Evolutionary conservation across 2,329 filamentous ascomycete genomes (phyloP), one percentile per base, ranked within the genome.

Genomic region (Ceratocystis alfenasii): DNA sequence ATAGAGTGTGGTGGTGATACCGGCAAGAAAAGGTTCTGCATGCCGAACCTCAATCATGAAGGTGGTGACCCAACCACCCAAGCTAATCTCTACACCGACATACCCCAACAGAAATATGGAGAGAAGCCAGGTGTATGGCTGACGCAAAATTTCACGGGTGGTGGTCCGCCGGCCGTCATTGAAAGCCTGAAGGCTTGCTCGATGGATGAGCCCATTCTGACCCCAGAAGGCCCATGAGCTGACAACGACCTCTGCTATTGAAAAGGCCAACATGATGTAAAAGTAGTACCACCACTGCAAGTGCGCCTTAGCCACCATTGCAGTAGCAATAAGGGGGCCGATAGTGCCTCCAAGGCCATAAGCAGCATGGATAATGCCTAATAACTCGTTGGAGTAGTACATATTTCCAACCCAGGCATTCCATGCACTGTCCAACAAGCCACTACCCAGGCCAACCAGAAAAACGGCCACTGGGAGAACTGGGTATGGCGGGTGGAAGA

Each of bases 1-100:
- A 76, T 93, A 95, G 0, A 89, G 86, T 0, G 89, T 93, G 0
- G 85, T 86, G 0, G 84, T 85, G 76, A 94, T 83, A 2, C 90
- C 90, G 44, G 87, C 86, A 1, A 85, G 80, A 71, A 94, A 93
- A 0, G 84, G 77, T 28, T 78, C 80, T 2, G 86, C 89, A 46
- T 86, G 74, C 15, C 91, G 83, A 28, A 91, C 85, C 22, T 82
- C 78, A n/a, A 92, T 84, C 89, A 95, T 95, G 73, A 95, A 95
- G 0, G 86, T 87, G 62, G 90, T 86, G 69, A 95, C 87, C 89
- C 89, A 94, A 17, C 89, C 76, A 8, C 87, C 87, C 1, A 91
- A 77, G 0, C 83, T 84, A 68, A 90, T 87, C 75, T 95, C 90
- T 5, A 83, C 81, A 3, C 90, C 90, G 0, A 93, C 86, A 71